These are phyloP conservation scores for Pythium aphanidermatum DNA, from an alignment of 352 stramenopile species.

Conservation along the genomic window DNA sequence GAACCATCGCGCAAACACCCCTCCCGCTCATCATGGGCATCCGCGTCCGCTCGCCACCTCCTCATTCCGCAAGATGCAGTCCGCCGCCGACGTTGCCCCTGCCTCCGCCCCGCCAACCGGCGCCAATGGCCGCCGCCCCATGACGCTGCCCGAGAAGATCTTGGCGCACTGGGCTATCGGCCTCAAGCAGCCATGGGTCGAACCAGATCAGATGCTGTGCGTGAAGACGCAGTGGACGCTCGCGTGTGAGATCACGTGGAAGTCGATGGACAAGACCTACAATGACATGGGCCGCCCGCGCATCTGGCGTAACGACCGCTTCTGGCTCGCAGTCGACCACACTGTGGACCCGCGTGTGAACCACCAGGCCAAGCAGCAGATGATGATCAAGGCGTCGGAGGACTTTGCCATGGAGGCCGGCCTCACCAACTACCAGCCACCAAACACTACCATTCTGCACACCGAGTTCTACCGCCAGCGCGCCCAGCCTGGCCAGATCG, in stretches of 20 bases:
- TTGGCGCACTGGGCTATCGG: constrained; percentile 69
- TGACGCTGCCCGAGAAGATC: constrained; percentile 83
- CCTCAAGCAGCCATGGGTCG: constrained; percentile 52
- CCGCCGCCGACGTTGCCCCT: background rate
- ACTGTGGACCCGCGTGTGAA: constrained; percentile 82
- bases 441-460: constrained; percentile 85
- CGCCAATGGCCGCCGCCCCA: constrained; percentile 32
- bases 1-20: constrained; percentile 23
- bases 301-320: constrained; percentile 83
- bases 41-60: no score
- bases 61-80: constrained; percentile 23
- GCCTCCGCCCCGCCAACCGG: constrained; percentile 3
- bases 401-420: constrained; percentile 77
- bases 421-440: constrained; percentile 78
- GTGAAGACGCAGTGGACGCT: constrained; percentile 82
- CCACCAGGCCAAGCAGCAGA: constrained; percentile 73
- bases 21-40: no score
- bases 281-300: constrained; percentile 78
- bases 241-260: constrained; percentile 85
- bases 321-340: constrained; percentile 84
- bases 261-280: constrained; percentile 88
- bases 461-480: constrained; percentile 85
- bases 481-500: constrained; percentile 77
- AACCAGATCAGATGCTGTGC: constrained; percentile 74
- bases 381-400: constrained; percentile 83